Conservation (phyloP, 345 rosid genomes). For the Eucalyptus dawsonii region DNA sequence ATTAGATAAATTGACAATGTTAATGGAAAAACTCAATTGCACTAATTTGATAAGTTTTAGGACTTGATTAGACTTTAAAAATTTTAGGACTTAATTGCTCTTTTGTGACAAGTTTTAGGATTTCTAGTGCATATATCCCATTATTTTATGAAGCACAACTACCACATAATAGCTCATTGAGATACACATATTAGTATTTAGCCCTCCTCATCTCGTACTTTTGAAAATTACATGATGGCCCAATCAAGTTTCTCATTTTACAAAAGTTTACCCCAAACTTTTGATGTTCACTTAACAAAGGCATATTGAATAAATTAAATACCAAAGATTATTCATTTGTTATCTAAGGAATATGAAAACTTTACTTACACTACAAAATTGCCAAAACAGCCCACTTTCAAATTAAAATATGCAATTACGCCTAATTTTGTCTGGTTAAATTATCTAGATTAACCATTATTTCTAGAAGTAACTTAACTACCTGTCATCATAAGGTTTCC, state of each 20-base stretch:
- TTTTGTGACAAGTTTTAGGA: no score
- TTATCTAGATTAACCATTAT: background rate
- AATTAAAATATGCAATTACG: no score
- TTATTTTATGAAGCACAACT: no score
- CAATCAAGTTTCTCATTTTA: background rate
- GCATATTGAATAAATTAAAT: background rate
- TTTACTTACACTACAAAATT: background rate
- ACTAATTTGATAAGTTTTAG: no score
- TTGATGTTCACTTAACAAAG: background rate
- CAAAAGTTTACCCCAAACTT: background rate
- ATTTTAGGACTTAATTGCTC: no score
- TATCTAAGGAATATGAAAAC: background rate
- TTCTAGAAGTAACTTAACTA: background rate
- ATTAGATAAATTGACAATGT: no score
- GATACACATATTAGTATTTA: no score
- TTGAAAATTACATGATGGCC: background rate
- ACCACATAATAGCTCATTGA: no score
- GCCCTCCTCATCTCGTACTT: background rate
- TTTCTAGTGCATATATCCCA: no score
- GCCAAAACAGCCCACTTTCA: no score
- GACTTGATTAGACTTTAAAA: no score
- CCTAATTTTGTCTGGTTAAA: background rate
- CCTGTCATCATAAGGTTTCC: background rate
- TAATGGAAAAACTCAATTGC: accelerated
- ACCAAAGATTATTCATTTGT: background rate